Conservation (phyloP, 2,329 filamentous ascomycete species). For the Aspergillus brunneoviolaceus region DNA sequence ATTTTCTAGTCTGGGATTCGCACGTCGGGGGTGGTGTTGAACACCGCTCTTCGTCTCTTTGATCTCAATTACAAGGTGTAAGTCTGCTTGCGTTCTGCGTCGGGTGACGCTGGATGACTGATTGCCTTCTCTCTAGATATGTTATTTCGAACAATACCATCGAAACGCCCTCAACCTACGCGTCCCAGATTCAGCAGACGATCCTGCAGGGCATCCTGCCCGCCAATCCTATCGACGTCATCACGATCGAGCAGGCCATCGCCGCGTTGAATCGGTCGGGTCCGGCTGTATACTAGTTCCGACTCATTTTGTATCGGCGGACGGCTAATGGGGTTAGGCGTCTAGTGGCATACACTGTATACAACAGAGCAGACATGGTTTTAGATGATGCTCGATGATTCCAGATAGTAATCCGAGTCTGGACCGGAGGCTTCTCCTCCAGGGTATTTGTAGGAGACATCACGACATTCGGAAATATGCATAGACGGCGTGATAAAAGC, state of each 20-base stretch:
- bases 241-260: conserved; percentile 2
- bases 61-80: conserved; percentile 11
- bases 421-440: background rate
- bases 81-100: background rate
- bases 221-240: background rate
- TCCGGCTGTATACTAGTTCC: conserved; percentile 1
- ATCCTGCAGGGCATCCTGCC: conserved; percentile 2
- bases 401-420: background rate
- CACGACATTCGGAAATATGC: background rate
- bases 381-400: background rate
- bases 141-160: conserved; percentile 3
- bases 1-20: conserved; percentile 1
- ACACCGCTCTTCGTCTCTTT: conserved; percentile 8
- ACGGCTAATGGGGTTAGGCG: background rate
- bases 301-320: too few relatives aligned
- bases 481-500: background rate
- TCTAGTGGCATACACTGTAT: background rate
- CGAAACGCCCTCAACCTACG: background rate
- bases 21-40: conserved; percentile 9
- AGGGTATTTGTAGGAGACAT: background rate
- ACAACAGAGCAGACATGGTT: background rate
- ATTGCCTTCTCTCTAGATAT: background rate
- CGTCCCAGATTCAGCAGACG: background rate
- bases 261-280: conserved; percentile 1
- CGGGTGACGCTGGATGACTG: too few relatives aligned